A percentile compares a stretch with the other conserved stretches of the same genome.
These are phyloP conservation scores for Gaultheria prostrata DNA, from an alignment of 148 eudicot genomes.

Conservation along the genomic window DNA sequence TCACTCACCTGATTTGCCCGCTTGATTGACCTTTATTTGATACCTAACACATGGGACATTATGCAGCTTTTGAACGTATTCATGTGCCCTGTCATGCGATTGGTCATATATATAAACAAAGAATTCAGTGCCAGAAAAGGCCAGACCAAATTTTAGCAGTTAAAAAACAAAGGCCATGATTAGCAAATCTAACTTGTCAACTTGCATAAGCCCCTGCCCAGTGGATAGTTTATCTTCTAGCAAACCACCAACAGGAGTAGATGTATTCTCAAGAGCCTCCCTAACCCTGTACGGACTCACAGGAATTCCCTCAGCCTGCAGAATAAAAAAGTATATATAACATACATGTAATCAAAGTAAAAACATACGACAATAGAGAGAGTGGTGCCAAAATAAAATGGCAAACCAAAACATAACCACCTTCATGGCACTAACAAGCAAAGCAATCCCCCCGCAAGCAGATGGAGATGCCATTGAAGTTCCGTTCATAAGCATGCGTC, in stretches of 20 bases:
- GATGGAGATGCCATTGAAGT: conserved; percentile 99
- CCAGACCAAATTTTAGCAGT: neutral
- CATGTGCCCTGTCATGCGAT: conserved; percentile 64
- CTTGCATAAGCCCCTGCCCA: conserved; percentile 98
- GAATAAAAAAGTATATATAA: conserved; percentile 2
- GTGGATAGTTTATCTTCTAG: conserved; percentile 85
- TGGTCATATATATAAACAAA: neutral
- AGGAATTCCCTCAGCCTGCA: conserved; percentile 81
- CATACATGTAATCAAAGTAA: neutral
- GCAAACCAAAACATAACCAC: conserved; percentile 33
- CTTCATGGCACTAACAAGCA: conserved; percentile 95
- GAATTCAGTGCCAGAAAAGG: conserved; percentile 12
- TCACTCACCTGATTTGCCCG: conserved; percentile 72
- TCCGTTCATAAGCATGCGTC: conserved; percentile 98
- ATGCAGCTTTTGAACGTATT: conserved; percentile 59
- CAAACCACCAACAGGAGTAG: conserved; percentile 56
- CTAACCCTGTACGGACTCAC: conserved; percentile 88
- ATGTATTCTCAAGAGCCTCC: conserved; percentile 92
- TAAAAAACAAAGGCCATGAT: conserved; percentile 7
- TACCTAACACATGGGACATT: conserved; percentile 67
- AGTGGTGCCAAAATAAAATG: neutral
- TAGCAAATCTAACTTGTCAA: conserved; percentile 72
- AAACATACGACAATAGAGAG: neutral
- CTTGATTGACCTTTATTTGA: conserved; percentile 64
- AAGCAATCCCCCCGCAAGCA: conserved; percentile 94